phyloP scores from a whole-genome alignment of 2,329 filamentous ascomycete genomes.

The Sclerotiophoma versabilis region DNA sequence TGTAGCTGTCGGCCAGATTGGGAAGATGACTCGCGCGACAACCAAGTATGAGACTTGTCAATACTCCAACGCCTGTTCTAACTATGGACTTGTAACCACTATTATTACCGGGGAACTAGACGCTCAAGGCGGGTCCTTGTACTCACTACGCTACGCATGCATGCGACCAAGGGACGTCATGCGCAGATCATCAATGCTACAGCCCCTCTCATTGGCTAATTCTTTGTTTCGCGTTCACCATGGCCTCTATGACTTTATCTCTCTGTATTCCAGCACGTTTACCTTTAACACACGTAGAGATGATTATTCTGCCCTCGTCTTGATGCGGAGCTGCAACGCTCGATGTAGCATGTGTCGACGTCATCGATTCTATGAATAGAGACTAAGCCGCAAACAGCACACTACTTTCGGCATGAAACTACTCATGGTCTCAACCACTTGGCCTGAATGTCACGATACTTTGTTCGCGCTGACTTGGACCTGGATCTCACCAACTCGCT shows the following conservation, averaged over 20 bases:
- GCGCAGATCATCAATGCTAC: conserved; percentile 1
- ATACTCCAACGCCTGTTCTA: neutral
- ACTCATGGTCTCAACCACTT: conserved; percentile 10
- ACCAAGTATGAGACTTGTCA: neutral
- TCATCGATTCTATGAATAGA: conserved; percentile 2
- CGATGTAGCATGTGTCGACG: conserved; percentile 19
- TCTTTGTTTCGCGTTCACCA: neutral
- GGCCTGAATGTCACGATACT: conserved; percentile 19
- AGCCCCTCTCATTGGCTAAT: neutral
- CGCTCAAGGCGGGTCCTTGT: conserved; percentile 15
- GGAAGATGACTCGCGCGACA: conserved; percentile 18
- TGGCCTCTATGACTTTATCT: neutral
- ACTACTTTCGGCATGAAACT: conserved; percentile 19
- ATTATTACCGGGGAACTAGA: conserved; percentile 3
- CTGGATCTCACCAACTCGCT: neutral
- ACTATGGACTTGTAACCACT: neutral
- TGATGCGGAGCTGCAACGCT: conserved; percentile 11
- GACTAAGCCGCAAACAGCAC: conserved; percentile 18
- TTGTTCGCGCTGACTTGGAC: neutral
- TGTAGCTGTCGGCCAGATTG: conserved; percentile 39
- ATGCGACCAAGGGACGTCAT: conserved; percentile 5
- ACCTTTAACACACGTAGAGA: neutral
- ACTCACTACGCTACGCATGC: conserved; percentile 8
- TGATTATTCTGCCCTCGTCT: neutral
- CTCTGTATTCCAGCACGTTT: neutral